phyloP scores from a whole-genome alignment of 2,329 filamentous ascomycete species.

The Cercospora sesami region DNA sequence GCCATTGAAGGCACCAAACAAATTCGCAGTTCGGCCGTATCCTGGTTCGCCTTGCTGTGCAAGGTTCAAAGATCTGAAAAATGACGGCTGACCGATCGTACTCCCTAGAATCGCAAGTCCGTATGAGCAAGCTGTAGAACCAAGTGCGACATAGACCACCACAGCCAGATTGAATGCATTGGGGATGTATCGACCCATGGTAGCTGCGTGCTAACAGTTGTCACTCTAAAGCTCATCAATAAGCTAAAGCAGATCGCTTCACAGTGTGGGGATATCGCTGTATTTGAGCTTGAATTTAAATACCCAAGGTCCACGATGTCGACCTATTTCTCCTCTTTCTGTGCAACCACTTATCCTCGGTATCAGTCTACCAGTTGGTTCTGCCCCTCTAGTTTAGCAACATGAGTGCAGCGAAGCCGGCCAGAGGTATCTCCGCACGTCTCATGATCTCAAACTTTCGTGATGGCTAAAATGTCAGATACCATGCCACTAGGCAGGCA shows the following conservation, averaged over 20 bases:
- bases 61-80: constrained; percentile 47
- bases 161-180: constrained; percentile 17
- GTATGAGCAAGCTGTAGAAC: constrained; percentile 38
- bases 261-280: not conserved
- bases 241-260: not conserved
- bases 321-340: not conserved
- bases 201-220: not conserved
- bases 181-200: constrained; percentile 6
- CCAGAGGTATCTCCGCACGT: not conserved
- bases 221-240: not conserved
- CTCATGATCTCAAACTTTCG: not conserved
- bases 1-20: constrained; percentile 50
- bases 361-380: not conserved
- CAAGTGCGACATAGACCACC: constrained; percentile 35
- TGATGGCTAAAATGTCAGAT: not conserved
- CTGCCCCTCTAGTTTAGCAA: not conserved
- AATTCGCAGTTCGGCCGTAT: constrained; percentile 45
- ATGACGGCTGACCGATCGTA: constrained; percentile 50
- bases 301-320: not conserved
- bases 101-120: constrained; percentile 45
- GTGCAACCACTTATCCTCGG: not conserved
- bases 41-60: constrained; percentile 42
- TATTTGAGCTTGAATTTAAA: not conserved
- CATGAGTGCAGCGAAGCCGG: not conserved
- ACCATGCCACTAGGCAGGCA: not conserved